Conservation (phyloP, 352 stramenopile genomes). For the Pythium scleroteichum region DNA sequence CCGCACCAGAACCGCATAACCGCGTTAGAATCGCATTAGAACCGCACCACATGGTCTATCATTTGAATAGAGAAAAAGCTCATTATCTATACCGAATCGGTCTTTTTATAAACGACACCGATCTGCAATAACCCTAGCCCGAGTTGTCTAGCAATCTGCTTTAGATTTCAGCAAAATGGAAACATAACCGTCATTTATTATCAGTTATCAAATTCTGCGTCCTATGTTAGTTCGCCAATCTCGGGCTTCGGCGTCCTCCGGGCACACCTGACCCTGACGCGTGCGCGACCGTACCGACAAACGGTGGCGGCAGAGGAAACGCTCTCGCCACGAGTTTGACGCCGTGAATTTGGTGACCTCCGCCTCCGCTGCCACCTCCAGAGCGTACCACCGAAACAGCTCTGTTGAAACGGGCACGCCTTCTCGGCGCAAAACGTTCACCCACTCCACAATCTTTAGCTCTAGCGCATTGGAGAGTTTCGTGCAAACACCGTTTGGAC, state of each 20-base stretch:
- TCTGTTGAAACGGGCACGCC: slow-evolving; percentile 27
- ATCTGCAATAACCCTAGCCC: background rate
- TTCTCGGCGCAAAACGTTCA: slow-evolving; percentile 24
- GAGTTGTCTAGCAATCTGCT: background rate
- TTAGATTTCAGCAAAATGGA: background rate
- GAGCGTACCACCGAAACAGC: slow-evolving; percentile 28
- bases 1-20: too few relatives aligned
- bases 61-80: too few relatives aligned
- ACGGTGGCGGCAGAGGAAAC: background rate
- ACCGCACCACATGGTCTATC: too few relatives aligned
- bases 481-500: slow-evolving; percentile 7
- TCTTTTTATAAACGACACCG: background rate
- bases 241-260: background rate
- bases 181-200: background rate
- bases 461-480: slow-evolving; percentile 21
- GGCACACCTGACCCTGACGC: background rate
- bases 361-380: slow-evolving; percentile 14
- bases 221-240: background rate
- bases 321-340: slow-evolving; percentile 5
- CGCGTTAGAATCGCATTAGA: too few relatives aligned
- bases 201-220: background rate
- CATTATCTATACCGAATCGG: background rate
- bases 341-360: background rate
- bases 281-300: background rate
- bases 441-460: slow-evolving; percentile 23